A percentile compares a stretch with the other conserved stretches of the same genome.
These are phyloP conservation scores for Pulveroboletus sp. DNA, from an alignment of 768 basidiomycete species.

Conservation along the genomic window DNA sequence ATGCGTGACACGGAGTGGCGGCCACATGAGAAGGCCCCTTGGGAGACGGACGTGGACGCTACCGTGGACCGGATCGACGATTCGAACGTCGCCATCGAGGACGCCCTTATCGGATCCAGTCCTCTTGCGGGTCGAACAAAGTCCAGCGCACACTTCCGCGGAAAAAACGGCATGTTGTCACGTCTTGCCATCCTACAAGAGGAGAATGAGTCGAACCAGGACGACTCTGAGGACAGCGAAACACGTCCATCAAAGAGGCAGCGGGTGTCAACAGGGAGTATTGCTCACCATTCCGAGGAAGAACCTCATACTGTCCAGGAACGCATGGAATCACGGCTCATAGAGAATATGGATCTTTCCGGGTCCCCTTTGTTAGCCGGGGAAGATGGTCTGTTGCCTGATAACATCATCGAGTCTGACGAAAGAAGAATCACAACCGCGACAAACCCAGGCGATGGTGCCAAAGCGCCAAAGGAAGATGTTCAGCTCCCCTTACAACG, in stretches of 20 bases:
- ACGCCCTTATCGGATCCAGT: slow-evolving; percentile 20
- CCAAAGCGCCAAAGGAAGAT: neutral
- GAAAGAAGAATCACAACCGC: neutral
- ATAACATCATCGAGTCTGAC: neutral
- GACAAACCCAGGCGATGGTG: neutral
- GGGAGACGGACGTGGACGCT: slow-evolving; percentile 24
- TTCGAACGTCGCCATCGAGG: slow-evolving; percentile 11
- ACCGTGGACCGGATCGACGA: slow-evolving; percentile 6
- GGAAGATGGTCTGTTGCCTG: neutral
- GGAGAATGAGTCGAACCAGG: slow-evolving; percentile 18
- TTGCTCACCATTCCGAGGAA: neutral
- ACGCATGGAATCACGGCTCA: slow-evolving; percentile 13
- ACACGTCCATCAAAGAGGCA: slow-evolving; percentile 21
- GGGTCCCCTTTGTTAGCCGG: slow-evolving; percentile 19
- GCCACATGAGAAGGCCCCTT: slow-evolving; percentile 15
- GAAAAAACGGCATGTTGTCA: slow-evolving; percentile 3
- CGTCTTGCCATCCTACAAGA: slow-evolving; percentile 25
- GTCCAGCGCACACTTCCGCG: slow-evolving; percentile 2
- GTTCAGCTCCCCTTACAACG: slow-evolving; percentile 5
- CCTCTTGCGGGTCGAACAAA: slow-evolving; percentile 23
- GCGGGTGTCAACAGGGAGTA: slow-evolving; percentile 2
- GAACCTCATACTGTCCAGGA: neutral
- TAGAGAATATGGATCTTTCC: slow-evolving; percentile 27
- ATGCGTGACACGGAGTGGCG: slow-evolving; percentile 19
- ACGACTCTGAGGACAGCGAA: slow-evolving; percentile 5